Percentiles rank a stretch among this genome's conserved stretches.
phyloP scores from a whole-genome alignment of 805 yeast genomes.

The Cyberlindnera americana region DNA sequence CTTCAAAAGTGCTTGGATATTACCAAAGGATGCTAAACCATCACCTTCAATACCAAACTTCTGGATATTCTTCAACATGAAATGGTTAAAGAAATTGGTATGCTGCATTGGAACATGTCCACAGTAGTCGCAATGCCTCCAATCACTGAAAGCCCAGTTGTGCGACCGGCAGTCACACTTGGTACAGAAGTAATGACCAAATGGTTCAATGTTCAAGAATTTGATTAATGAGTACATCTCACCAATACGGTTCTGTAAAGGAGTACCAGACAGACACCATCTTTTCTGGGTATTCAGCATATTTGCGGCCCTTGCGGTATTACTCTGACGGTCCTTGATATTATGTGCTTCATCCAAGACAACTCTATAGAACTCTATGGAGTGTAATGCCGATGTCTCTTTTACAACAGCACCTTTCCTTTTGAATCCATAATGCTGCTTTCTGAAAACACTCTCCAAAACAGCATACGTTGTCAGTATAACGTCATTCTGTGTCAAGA shows the following conservation, averaged over 20 bases:
- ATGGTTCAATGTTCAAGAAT: slow-evolving; percentile 80
- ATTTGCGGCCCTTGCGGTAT: slow-evolving; percentile 91
- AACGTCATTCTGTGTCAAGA: slow-evolving; percentile 65
- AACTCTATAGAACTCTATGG: slow-evolving; percentile 74
- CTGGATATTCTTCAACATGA: slow-evolving; percentile 91
- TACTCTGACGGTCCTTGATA: slow-evolving; percentile 90
- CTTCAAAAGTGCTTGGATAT: slow-evolving; percentile 68
- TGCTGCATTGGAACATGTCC: slow-evolving; percentile 94
- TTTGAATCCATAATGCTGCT: slow-evolving; percentile 78
- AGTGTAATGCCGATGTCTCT: slow-evolving; percentile 73
- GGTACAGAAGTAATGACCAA: slow-evolving; percentile 88
- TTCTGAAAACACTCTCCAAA: slow-evolving; percentile 79
- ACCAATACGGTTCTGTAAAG: slow-evolving; percentile 93
- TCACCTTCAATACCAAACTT: slow-evolving; percentile 78
- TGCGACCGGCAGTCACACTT: slow-evolving; percentile 80
- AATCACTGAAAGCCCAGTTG: slow-evolving; percentile 82
- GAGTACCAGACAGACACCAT: slow-evolving; percentile 96
- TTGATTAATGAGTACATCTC: slow-evolving; percentile 91
- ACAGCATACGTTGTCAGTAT: slow-evolving; percentile 91
- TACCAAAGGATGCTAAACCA: slow-evolving; percentile 72
- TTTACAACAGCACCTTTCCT: slow-evolving; percentile 67
- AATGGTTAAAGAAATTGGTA: slow-evolving; percentile 92
- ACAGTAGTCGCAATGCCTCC: slow-evolving; percentile 81
- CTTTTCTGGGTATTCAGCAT: slow-evolving; percentile 64
- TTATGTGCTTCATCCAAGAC: slow-evolving; percentile 96